A percentile compares a stretch with the other conserved stretches of the same genome.
Evolutionary conservation across 306 rosid species (phyloP).

Genomic region (Quercus dentata): DNA sequence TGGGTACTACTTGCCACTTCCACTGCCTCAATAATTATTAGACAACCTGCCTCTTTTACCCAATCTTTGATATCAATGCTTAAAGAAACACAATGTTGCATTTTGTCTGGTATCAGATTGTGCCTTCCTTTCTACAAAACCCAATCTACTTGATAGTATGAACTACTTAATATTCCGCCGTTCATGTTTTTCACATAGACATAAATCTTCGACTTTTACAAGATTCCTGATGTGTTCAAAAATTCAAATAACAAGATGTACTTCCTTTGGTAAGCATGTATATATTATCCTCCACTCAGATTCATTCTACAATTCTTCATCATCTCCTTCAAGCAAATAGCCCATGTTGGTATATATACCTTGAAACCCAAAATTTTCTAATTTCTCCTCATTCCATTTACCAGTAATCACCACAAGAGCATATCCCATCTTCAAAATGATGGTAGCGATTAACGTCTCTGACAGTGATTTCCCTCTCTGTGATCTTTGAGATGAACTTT

Average conservation of each 20-base stretch:
- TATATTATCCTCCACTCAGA: not conserved
- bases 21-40: not conserved
- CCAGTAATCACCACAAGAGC: slow-evolving; percentile 74
- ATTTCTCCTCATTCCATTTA: slow-evolving; percentile 15
- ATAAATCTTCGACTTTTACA: not conserved
- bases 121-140: too few relatives aligned
- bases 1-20: not conserved
- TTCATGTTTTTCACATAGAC: too few relatives aligned
- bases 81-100: too few relatives aligned
- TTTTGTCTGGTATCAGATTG: too few relatives aligned
- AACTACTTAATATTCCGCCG: too few relatives aligned
- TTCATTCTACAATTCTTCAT: not conserved
- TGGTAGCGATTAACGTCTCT: slow-evolving; percentile 84
- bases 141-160: too few relatives aligned
- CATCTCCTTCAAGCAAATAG: slow-evolving; percentile 1
- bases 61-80: too few relatives aligned
- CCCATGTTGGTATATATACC: not conserved
- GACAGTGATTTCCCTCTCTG: slow-evolving; percentile 57
- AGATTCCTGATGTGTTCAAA: not conserved
- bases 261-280: not conserved
- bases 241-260: not conserved
- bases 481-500: slow-evolving; percentile 63
- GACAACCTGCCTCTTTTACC: not conserved
- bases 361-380: not conserved
- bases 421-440: slow-evolving; percentile 55